Base-by-base conservation (phyloP, 352 stramenopile genomes). In the Aphanomyces euteiches region DNA sequence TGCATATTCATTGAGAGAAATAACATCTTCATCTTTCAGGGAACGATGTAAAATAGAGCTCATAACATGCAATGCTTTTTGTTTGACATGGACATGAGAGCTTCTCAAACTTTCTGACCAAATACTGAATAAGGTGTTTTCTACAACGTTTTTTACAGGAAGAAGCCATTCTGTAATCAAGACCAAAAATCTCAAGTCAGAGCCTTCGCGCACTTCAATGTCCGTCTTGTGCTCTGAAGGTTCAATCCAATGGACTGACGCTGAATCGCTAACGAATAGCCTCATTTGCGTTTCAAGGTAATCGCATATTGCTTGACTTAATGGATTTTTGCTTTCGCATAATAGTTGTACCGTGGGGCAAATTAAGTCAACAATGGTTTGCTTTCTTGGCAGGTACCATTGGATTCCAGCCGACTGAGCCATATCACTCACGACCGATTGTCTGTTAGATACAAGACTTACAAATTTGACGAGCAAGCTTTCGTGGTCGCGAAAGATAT, bases 111-210 rank as follows among this genome's bases (percentile, higher is more conserved):
- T 47, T 41, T 28, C 43, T n/a, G n/a, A n/a, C 63, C 63, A 69
- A 12, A 59, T 60, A 17, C 19, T 39, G 28, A 47, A 60, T 5
- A 69, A 39, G 10, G 54, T 21, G 40, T 61, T 39, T 13, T 65
- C 47, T 5, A 60, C 21, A n/a, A 21, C 34, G 12, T 17, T 41
- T 37, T 34, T 28, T 8, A 36, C 12, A 63, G 47, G 50, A 17
- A 69, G 36, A 12, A 69, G 12, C 63, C 63, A 69, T 10, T 28
- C 7, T 37, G 63, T 69, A 15, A 69, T 15, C 13, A 69, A 41
- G 2, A 65, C 10, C 13, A 69, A n/a, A 41, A 69, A 69, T 21
- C 47, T 38, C 50, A 69, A 69, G 36, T 69, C 63, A n/a, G 63
- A 41, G 41, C 47, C 63, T 38, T 60, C 3, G 37, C 50, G 34